Conservation (phyloP, 2,329 filamentous ascomycete species). For the Scedosporium apiospermum region DNA sequence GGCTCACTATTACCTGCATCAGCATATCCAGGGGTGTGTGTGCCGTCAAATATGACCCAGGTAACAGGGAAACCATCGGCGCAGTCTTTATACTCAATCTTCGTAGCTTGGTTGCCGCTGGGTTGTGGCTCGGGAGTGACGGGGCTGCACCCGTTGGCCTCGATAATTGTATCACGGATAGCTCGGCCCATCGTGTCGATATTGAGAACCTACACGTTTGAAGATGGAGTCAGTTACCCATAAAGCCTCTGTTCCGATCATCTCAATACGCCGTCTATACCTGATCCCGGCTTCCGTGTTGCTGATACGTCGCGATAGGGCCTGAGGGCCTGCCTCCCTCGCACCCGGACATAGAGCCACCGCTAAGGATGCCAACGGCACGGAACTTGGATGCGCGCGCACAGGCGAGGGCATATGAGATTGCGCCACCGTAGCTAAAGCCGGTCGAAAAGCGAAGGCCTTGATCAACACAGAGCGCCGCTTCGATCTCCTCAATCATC, state of each 20-base stretch:
- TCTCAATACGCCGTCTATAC: conserved; percentile 5
- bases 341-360: conserved; percentile 21
- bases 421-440: conserved; percentile 32
- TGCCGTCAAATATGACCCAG: conserved; percentile 17
- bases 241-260: background rate
- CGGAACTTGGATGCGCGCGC: conserved; percentile 23
- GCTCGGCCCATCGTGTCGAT: conserved; percentile 17
- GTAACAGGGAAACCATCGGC: conserved; percentile 16
- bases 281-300: conserved; percentile 25
- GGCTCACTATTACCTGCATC: conserved; percentile 4
- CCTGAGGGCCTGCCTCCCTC: conserved; percentile 17
- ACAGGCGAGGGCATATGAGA: conserved; percentile 31
- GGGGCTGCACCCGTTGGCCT: conserved; percentile 22
- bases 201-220: conserved; percentile 14
- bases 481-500: conserved; percentile 26
- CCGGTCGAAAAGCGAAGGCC: conserved; percentile 30
- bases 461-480: conserved; percentile 31
- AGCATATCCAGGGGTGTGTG: conserved; percentile 7
- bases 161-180: conserved; percentile 24
- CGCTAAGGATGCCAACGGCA: conserved; percentile 23
- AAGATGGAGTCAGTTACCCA: background rate
- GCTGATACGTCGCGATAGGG: conserved; percentile 26
- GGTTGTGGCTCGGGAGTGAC: conserved; percentile 14
- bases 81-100: conserved; percentile 19
- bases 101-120: conserved; percentile 11